Conservation (phyloP, 768 basidiomycete species). For the Tulasnella sp. region DNA sequence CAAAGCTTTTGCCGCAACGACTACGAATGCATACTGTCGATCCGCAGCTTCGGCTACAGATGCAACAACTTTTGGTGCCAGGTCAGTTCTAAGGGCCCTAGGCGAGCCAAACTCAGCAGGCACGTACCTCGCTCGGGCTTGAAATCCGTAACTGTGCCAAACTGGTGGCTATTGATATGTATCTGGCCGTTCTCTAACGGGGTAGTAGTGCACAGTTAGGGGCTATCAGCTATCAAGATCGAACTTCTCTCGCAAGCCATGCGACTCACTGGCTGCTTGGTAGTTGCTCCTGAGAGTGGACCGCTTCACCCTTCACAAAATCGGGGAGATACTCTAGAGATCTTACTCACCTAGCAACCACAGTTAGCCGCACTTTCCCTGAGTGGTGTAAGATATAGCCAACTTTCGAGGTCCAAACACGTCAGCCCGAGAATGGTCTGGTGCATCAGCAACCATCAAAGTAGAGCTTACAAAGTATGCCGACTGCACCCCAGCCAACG, state of each 20-base stretch:
- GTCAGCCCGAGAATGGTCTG: too few species aligned
- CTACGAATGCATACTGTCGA: slow-evolving; percentile 48
- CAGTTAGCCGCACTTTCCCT: slow-evolving; percentile 52
- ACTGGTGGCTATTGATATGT: slow-evolving; percentile 45
- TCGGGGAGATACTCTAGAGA: too few species aligned
- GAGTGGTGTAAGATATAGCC: slow-evolving; percentile 45
- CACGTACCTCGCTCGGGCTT: slow-evolving; percentile 46
- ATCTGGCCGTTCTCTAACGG: slow-evolving; percentile 29
- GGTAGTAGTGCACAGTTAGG: too few species aligned
- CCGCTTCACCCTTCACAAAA: too few species aligned
- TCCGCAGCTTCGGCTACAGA: slow-evolving; percentile 52
- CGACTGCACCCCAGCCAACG: slow-evolving; percentile 45
- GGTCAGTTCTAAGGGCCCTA: too few species aligned
- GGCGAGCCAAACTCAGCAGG: too few species aligned
- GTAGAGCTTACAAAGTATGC: slow-evolving; percentile 43
- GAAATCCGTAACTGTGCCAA: slow-evolving; percentile 45
- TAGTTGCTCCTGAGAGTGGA: slow-evolving; percentile 44
- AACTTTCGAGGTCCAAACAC: slow-evolving; percentile 32
- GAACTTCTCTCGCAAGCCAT: neutral
- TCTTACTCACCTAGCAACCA: slow-evolving; percentile 35
- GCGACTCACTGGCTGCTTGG: slow-evolving; percentile 38
- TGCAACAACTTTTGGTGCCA: slow-evolving; percentile 38
- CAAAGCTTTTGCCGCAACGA: slow-evolving; percentile 55
- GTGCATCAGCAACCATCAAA: too few species aligned
- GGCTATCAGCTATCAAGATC: too few species aligned